phyloP scores from a whole-genome alignment of 2,329 filamentous ascomycete genomes.

The Colletotrichum chrysophilum region DNA sequence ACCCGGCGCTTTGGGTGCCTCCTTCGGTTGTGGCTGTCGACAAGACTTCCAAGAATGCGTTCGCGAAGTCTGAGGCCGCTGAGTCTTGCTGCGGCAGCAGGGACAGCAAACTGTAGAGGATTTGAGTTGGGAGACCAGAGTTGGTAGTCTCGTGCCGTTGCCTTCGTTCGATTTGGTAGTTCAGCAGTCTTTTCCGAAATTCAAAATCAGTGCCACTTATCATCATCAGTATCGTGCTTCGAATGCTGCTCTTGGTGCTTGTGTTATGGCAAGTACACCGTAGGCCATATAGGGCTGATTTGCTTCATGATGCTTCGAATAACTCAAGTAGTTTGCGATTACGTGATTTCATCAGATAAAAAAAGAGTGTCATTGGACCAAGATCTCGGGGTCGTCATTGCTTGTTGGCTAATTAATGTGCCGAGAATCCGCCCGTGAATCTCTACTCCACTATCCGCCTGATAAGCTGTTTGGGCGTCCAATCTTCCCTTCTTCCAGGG shows the following conservation, averaged over 20 bases:
- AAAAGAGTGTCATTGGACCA: not conserved
- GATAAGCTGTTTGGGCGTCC: not conserved
- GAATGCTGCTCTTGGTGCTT: not conserved
- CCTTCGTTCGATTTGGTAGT: not conserved
- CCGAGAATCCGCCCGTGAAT: not conserved
- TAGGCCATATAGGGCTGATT: not conserved
- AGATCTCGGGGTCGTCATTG: not conserved
- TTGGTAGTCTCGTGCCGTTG: not conserved
- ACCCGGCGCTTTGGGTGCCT: slow-evolving; percentile 44
- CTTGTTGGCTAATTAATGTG: not conserved
- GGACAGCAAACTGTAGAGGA: not conserved
- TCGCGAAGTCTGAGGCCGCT: not conserved
- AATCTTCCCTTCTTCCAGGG: not conserved
- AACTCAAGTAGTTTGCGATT: not conserved
- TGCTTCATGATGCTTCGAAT: not conserved
- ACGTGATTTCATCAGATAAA: not conserved
- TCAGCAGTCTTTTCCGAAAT: not conserved
- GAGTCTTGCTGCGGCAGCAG: not conserved
- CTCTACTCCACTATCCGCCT: not conserved
- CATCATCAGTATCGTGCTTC: not conserved
- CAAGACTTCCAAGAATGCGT: not conserved
- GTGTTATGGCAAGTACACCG: not conserved
- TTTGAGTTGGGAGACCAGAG: not conserved
- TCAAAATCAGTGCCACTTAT: accelerated
- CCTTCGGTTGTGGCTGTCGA: not conserved